Evolutionary conservation across 805 yeast species (phyloP).

Genomic region (Lipomyces mesembrius): DNA sequence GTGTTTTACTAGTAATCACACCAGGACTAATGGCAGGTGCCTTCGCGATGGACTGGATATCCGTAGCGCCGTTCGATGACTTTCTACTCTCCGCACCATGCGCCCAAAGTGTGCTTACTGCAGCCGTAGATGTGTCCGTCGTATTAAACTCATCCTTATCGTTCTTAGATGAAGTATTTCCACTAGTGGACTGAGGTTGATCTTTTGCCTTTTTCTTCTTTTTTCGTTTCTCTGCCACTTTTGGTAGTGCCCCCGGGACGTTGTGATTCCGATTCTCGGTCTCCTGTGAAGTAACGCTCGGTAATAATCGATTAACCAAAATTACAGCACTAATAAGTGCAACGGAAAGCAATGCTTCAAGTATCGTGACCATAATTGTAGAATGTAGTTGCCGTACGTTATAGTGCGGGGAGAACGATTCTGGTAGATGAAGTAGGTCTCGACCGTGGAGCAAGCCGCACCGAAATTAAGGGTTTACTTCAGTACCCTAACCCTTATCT

Average conservation of each 20-base stretch:
- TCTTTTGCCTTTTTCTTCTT: neutral
- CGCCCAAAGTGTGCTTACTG: neutral
- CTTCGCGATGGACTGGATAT: neutral
- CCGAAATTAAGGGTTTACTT: neutral
- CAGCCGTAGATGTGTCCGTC: neutral
- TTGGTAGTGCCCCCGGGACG: neutral
- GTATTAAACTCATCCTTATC: neutral
- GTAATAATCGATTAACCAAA: neutral
- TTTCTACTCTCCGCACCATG: neutral
- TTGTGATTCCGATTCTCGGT: neutral
- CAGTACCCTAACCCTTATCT: slow-evolving; percentile 6
- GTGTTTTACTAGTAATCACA: too few relatives aligned
- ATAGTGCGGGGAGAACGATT: too few relatives aligned
- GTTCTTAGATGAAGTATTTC: neutral
- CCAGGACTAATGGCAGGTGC: too few relatives aligned
- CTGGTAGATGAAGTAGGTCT: too few relatives aligned
- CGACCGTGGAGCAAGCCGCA: neutral
- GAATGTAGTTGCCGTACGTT: too few relatives aligned
- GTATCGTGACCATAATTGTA: neutral
- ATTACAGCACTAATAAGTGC: neutral
- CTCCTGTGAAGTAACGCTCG: neutral
- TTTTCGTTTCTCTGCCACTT: neutral
- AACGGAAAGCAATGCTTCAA: neutral
- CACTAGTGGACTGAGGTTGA: neutral
- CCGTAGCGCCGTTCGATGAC: neutral